A percentile compares a stretch with the other conserved stretches of the same genome.
These are phyloP conservation scores for Coemansia guatemalensis DNA, from an alignment of 192 early-diverging fungal species.

Conservation along the genomic window DNA sequence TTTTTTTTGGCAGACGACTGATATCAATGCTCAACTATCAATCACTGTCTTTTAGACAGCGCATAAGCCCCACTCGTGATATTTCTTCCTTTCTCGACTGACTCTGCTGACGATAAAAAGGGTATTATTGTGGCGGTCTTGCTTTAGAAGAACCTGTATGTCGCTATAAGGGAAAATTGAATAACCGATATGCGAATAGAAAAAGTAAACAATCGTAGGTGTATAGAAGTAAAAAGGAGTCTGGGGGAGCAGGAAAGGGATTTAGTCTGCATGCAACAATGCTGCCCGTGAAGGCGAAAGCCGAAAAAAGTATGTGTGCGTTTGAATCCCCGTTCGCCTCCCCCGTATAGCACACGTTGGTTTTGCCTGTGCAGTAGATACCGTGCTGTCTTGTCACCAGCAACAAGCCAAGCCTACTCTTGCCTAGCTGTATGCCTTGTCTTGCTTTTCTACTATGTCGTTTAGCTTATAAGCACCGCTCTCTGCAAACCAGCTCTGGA, in stretches of 20 bases:
- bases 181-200: background rate
- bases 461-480: background rate
- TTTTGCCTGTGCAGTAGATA: background rate
- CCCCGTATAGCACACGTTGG: background rate
- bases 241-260: constrained; percentile 1
- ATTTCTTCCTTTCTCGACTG: background rate
- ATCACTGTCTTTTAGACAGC: background rate
- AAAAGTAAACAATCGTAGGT: background rate
- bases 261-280: background rate
- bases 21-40: background rate
- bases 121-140: background rate
- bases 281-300: background rate
- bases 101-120: background rate
- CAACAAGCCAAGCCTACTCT: background rate
- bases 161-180: background rate
- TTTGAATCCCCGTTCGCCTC: background rate
- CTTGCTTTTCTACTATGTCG: background rate
- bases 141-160: background rate
- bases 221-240: background rate
- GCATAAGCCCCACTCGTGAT: background rate
- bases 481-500: background rate
- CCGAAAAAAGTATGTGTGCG: background rate
- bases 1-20: background rate
- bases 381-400: background rate
- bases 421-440: background rate